phyloP scores from a whole-genome alignment of 164 flowering plant genomes.

The Pachysandra terminalis region DNA sequence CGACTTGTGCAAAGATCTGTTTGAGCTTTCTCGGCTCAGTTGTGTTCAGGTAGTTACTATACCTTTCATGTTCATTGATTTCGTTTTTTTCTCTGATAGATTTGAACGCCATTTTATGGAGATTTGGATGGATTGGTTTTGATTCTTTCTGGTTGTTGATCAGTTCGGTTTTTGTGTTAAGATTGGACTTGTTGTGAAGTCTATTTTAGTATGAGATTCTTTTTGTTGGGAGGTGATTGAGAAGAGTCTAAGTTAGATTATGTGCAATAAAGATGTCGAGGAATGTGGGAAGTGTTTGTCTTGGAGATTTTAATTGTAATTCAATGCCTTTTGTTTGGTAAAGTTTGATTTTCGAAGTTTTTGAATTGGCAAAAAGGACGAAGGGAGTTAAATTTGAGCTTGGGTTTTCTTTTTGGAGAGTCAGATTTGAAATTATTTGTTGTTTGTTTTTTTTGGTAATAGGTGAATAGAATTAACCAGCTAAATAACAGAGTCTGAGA shows the following conservation, averaged over 20 bases:
- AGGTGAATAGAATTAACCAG: too few species aligned
- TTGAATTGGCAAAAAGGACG: background rate
- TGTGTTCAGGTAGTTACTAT: too few species aligned
- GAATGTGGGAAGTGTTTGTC: background rate
- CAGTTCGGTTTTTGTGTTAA: background rate
- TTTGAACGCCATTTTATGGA: background rate
- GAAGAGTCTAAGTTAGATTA: background rate
- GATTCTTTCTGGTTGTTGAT: slow-evolving; percentile 1
- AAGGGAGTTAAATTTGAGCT: too few species aligned
- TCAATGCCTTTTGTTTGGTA: background rate
- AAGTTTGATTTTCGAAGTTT: background rate
- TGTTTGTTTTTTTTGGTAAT: too few species aligned
- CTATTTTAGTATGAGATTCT: background rate
- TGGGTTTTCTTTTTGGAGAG: too few species aligned
- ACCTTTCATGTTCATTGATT: too few species aligned
- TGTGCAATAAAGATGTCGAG: background rate
- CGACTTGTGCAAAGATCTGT: too few species aligned
- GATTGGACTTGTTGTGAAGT: background rate
- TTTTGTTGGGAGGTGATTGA: too few species aligned
- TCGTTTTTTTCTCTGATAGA: too few species aligned
- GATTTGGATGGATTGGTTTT: background rate
- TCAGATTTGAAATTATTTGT: too few species aligned
- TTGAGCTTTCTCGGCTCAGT: too few species aligned
- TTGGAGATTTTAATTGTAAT: background rate
- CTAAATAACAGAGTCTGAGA: too few species aligned